Evolutionary conservation across 2,329 filamentous ascomycete species (phyloP).

Genomic region (Arthrinium puccinioides): DNA sequence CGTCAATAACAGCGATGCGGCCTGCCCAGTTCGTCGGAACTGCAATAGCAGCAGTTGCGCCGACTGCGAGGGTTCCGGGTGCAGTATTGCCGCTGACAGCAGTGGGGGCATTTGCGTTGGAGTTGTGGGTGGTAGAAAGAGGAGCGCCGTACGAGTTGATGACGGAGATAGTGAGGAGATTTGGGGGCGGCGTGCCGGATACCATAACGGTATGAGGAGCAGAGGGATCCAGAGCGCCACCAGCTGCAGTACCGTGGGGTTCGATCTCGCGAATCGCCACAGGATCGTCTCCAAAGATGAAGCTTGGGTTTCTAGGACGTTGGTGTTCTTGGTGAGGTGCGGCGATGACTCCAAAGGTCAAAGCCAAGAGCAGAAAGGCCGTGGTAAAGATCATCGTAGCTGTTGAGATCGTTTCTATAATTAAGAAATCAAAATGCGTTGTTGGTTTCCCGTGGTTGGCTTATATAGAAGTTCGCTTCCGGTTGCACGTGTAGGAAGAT

Average conservation of each 20-base stretch:
- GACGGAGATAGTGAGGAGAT: slow-evolving; percentile 1
- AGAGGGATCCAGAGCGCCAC: background rate
- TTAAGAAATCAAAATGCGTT: too few species aligned
- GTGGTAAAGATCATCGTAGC: too few species aligned
- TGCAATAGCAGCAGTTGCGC: background rate
- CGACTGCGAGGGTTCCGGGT: background rate
- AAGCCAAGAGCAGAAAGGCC: too few species aligned
- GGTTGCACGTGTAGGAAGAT: too few species aligned
- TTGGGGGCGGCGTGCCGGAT: background rate
- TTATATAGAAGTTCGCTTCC: too few species aligned
- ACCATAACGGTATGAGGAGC: background rate
- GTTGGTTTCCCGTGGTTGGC: too few species aligned
- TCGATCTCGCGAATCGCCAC: too few species aligned
- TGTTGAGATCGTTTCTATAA: too few species aligned
- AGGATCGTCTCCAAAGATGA: too few species aligned
- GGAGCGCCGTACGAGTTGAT: background rate
- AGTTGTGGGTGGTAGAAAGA: slow-evolving; percentile 1
- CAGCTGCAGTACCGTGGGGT: background rate
- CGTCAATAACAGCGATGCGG: background rate
- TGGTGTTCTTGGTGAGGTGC: too few species aligned
- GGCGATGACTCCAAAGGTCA: too few species aligned
- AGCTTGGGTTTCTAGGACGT: too few species aligned
- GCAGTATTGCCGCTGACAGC: background rate
- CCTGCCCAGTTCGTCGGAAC: background rate
- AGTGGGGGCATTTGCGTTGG: background rate